Conservation (phyloP, 148 eudicot species). For the Drosera capensis region DNA sequence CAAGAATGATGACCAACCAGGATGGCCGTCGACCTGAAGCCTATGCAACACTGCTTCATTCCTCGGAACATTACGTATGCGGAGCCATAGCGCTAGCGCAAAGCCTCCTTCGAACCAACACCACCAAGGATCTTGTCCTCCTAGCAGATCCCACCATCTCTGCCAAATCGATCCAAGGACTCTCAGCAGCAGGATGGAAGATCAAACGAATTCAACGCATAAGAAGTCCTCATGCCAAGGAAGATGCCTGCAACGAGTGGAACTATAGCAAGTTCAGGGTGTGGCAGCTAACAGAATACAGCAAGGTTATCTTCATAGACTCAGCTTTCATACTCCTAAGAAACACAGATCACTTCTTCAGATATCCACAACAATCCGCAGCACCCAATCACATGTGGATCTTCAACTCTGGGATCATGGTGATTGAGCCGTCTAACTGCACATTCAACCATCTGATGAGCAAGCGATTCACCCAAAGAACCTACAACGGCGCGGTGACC, state of each 20-base stretch:
- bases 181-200: slow-evolving; percentile 51
- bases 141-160: slow-evolving; percentile 48
- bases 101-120: slow-evolving; percentile 47
- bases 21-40: slow-evolving; percentile 24
- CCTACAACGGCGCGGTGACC: slow-evolving; percentile 82
- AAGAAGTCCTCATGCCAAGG: slow-evolving; percentile 33
- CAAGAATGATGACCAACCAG: slow-evolving; percentile 1
- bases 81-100: slow-evolving; percentile 75
- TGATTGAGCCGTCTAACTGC: slow-evolving; percentile 60
- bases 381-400: slow-evolving; percentile 21
- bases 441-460: slow-evolving; percentile 34
- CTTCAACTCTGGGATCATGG: slow-evolving; percentile 65
- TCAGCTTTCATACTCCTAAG: slow-evolving; percentile 37
- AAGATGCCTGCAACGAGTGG: slow-evolving; percentile 43
- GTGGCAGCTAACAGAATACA: slow-evolving; percentile 49
- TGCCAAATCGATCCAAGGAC: slow-evolving; percentile 26
- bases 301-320: slow-evolving; percentile 56
- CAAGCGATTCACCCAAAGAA: slow-evolving; percentile 14
- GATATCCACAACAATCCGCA: slow-evolving; percentile 45
- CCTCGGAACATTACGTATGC: slow-evolving; percentile 61
- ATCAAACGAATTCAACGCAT: slow-evolving; percentile 34
- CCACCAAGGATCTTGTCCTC: slow-evolving; percentile 52
- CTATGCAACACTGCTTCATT: slow-evolving; percentile 61
- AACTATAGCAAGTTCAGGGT: slow-evolving; percentile 72
- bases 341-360: slow-evolving; percentile 44